Base-by-base conservation (phyloP, 352 stramenopile species). In the Phytopythium kandeliae region DNA sequence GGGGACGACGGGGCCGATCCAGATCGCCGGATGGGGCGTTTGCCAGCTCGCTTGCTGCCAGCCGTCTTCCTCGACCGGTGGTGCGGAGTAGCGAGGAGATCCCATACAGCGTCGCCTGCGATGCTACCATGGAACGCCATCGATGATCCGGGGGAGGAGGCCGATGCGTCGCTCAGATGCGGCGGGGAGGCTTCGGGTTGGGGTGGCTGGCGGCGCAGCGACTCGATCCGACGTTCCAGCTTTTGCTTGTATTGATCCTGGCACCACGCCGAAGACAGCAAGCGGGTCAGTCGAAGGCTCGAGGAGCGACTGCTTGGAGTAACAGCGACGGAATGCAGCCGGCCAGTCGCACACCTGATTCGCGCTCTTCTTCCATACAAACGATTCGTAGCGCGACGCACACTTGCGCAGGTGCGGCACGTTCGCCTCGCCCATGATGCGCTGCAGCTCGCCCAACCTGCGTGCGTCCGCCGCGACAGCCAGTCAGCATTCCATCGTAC, bases 341-440 rank as follows among this genome's bases (percentile, higher is more conserved):
- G n/a, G n/a, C n/a, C n/a, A n/a, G n/a, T n/a, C n/a, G n/a, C n/a
- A n/a, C n/a, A 89, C 68, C 50, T 85, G 69, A 41, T 75, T 85
- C 2, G 63, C 67, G 43, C 74, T 85, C 48, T 76, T 85, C 53
- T 84, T 74, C 78, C 74, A 86, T 24, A 86, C 78, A 28, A 81
- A 77, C 50, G 73, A 82, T 55, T 89, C 78, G 54, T 89, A 89
- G 16, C 75, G 62, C 3, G 74, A 68, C 24, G 78, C 78, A 31
- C 74, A 89, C 52, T 74, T 68, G 28, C 78, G 62, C 48, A 89
- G 45, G 26, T 86, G 74, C n/a, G 69, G 69, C 11, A 62, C 37
- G 38, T 86, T 67, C 2, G 62, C 59, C 35, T 76, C 68, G 4
- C 74, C 78, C 24, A 74, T 83, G 46, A 86, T 78, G n/a, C 78